These are phyloP conservation scores for Lanmaoa pseudosensibilis DNA, from an alignment of 768 basidiomycete species.

Conservation along the genomic window DNA sequence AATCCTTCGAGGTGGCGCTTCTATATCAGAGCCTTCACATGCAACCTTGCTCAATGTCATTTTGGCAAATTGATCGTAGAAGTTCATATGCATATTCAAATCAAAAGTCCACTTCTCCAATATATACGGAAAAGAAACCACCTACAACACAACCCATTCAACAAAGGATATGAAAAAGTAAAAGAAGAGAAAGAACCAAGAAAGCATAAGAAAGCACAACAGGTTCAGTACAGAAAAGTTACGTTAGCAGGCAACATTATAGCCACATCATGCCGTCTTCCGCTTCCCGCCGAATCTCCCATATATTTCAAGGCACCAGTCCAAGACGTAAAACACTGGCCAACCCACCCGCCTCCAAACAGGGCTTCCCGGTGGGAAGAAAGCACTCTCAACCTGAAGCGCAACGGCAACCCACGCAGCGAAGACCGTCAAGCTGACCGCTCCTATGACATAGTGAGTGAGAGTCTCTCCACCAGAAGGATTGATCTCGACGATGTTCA, in stretches of 20 bases:
- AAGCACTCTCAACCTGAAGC: constrained; percentile 39
- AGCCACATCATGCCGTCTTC: constrained; percentile 8
- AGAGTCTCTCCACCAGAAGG: constrained; percentile 29
- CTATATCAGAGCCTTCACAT: no score
- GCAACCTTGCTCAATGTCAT: no score
- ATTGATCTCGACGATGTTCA: constrained; percentile 53
- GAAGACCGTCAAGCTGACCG: constrained; percentile 47
- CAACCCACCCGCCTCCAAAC: constrained; percentile 23
- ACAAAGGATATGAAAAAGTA: not conserved
- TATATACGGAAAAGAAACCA: not conserved
- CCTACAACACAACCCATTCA: not conserved
- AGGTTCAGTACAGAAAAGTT: not conserved
- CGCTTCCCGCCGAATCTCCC: not conserved
- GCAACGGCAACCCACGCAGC: constrained; percentile 58
- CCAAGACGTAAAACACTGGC: constrained; percentile 17
- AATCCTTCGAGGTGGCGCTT: no score
- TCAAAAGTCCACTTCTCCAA: not conserved
- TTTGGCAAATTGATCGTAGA: no score
- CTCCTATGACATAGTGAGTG: constrained; percentile 39
- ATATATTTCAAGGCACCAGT: not conserved
- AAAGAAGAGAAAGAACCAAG: no score
- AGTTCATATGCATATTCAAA: not conserved
- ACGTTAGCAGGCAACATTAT: not conserved
- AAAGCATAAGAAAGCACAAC: not conserved
- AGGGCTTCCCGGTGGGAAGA: constrained; percentile 17